A percentile compares a stretch with the other conserved stretches of the same genome.
Conservation (phyloP, 345 rosid species). For the Durio zibethinus region DNA sequence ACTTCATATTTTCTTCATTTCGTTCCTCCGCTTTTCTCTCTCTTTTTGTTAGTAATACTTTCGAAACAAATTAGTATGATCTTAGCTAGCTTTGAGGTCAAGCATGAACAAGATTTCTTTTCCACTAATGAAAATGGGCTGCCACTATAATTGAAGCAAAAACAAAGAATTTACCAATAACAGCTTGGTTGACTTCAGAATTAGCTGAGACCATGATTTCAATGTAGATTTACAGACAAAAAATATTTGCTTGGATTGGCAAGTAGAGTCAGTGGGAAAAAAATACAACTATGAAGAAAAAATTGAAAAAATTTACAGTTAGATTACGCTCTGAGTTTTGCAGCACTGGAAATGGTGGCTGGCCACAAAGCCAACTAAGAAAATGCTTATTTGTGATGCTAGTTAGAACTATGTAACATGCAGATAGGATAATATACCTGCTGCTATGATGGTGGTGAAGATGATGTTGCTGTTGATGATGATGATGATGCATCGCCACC, state of each 20-base stretch:
- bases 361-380: neutral
- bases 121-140: neutral
- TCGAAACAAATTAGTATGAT: neutral
- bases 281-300: no score
- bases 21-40: no score
- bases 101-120: neutral
- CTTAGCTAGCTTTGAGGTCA: neutral
- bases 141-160: conserved; percentile 9
- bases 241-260: neutral
- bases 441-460: conserved; percentile 2
- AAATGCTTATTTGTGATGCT: no score
- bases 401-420: neutral
- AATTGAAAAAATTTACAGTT: neutral
- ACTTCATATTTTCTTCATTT: neutral
- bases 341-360: neutral
- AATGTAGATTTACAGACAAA: neutral
- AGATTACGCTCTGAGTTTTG: neutral
- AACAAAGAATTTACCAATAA: neutral
- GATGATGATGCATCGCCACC: conserved; percentile 17
- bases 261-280: neutral
- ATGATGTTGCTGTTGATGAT: neutral
- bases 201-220: neutral
- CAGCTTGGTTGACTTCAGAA: neutral
- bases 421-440: conserved; percentile 9
- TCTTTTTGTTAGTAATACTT: neutral